These are phyloP conservation scores for Amoebophrya sp. DNA, from an alignment of 169 alveolate genomes.

Conservation along the genomic window DNA sequence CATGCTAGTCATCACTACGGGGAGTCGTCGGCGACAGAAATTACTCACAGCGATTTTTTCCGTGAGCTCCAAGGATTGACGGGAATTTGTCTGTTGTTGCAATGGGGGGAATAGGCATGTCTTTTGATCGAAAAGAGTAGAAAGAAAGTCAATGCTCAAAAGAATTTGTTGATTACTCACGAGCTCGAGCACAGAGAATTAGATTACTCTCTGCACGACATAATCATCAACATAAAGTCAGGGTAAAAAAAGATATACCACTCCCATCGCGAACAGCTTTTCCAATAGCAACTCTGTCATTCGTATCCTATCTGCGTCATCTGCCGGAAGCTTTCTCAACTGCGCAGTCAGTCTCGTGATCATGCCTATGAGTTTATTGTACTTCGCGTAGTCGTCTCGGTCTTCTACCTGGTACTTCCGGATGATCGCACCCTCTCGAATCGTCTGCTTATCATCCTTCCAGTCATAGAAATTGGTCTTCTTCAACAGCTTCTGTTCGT, in stretches of 20 bases:
- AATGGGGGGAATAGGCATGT: not conserved
- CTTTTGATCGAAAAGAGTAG: not conserved
- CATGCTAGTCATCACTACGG: conserved; percentile 34
- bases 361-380: conserved; percentile 85
- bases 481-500: conserved; percentile 92
- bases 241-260: conserved; percentile 29
- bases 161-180: not conserved
- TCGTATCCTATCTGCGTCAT: conserved; percentile 86
- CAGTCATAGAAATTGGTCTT: conserved; percentile 91
- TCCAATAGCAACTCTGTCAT: conserved; percentile 85
- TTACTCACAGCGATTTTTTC: not conserved
- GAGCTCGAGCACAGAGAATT: not conserved
- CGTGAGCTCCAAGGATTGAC: not conserved
- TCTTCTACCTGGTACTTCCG: conserved; percentile 89
- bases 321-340: conserved; percentile 79
- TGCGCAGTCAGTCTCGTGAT: conserved; percentile 81
- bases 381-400: conserved; percentile 92
- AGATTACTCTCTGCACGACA: not conserved
- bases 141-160: not conserved
- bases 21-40: conserved; percentile 43
- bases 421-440: conserved; percentile 82
- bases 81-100: not conserved
- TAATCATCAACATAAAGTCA: conserved; percentile 12
- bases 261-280: conserved; percentile 68
- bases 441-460: conserved; percentile 72